A percentile compares a stretch with the other conserved stretches of the same genome.
Evolutionary conservation across 202 grass and related monocot genomes (phyloP).

Genomic region (Tripidium arundinaceum): DNA sequence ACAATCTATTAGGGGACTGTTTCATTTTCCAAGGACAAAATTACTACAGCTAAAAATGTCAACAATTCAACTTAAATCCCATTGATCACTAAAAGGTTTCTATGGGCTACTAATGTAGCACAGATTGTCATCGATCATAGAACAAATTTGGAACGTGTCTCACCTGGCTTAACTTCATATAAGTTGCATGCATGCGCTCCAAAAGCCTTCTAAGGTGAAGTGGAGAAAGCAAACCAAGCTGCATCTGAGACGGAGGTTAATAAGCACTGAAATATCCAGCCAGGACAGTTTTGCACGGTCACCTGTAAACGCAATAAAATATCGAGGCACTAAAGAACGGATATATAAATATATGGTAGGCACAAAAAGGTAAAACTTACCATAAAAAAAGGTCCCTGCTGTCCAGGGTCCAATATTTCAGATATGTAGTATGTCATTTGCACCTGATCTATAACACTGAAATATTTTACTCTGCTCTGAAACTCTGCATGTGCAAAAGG

Average conservation of each 20-base stretch:
- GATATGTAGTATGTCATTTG: slow-evolving; percentile 80
- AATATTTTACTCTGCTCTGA: slow-evolving; percentile 89
- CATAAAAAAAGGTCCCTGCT: slow-evolving; percentile 84
- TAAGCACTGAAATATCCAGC: too few relatives aligned
- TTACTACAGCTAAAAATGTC: not conserved
- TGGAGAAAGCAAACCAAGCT: slow-evolving; percentile 81
- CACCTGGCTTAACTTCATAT: slow-evolving; percentile 97
- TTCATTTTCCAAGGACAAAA: not conserved
- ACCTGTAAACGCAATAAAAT: slow-evolving; percentile 47
- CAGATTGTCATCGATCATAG: not conserved
- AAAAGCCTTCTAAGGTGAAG: slow-evolving; percentile 78
- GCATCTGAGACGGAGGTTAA: slow-evolving; percentile 60
- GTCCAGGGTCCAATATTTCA: slow-evolving; percentile 82
- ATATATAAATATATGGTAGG: not conserved
- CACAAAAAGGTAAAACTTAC: slow-evolving; percentile 33
- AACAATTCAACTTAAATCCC: not conserved
- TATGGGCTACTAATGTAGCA: not conserved
- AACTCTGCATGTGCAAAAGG: slow-evolving; percentile 58
- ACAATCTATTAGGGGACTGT: not conserved
- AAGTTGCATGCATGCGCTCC: slow-evolving; percentile 95
- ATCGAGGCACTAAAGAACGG: slow-evolving; percentile 35
- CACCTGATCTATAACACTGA: slow-evolving; percentile 64
- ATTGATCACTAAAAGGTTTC: not conserved
- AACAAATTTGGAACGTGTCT: not conserved
- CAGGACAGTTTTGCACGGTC: slow-evolving; percentile 61